Base-by-base conservation (phyloP, 352 stramenopile genomes). In the Pythium sp. region DNA sequence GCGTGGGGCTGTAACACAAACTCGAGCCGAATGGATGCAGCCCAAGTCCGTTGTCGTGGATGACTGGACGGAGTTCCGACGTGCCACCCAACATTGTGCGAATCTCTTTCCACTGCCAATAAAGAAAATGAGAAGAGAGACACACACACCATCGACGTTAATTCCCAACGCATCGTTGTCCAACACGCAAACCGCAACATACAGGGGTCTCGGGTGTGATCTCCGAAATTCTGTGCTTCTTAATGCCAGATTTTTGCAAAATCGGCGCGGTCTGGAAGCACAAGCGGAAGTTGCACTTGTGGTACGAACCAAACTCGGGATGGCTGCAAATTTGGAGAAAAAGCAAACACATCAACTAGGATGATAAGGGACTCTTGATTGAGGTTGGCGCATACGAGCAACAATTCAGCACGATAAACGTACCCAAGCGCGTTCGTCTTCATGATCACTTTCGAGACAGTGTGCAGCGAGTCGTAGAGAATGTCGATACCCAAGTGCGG, bases 201-300 rank as follows among this genome's bases (percentile, higher is more conserved):
- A 93, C 87, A 20, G 77, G 68, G 34, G 80, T 95, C 66, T 94
- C 80, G 2, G 87, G 78, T 3, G 84, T 91, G 34, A 94, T 85
- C 54, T 80, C 71, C 1, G 77, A 71, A 22, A 77, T 79, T 0
- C 74, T 72, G 43, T 67, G 73, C 65, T 89, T 87, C 63, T 78
- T 83, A 38, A 82, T 64, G 0, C 64, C 72, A 22, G 78, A 83
- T 51, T 84, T 81, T 53, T 87, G 77, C 14, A 81, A 69, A 55
- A 74, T 72, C 30, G 72, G 41, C 6, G 74, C 65, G 7, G 71
- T 80, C 32, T 83, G 74, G 51, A 94, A 88, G 60, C 71, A 82
- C 51, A 95, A 64, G 20, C 72, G 78, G 49, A 91, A 95, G 61
- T 95, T 95, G 74, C 86, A 95, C 65, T 95, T 95, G 68, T 92